Evolutionary conservation across 2,329 filamentous ascomycete genomes (phyloP), one percentile per base, ranked within the genome.

Genomic region (Aureobasidium musti): DNA sequence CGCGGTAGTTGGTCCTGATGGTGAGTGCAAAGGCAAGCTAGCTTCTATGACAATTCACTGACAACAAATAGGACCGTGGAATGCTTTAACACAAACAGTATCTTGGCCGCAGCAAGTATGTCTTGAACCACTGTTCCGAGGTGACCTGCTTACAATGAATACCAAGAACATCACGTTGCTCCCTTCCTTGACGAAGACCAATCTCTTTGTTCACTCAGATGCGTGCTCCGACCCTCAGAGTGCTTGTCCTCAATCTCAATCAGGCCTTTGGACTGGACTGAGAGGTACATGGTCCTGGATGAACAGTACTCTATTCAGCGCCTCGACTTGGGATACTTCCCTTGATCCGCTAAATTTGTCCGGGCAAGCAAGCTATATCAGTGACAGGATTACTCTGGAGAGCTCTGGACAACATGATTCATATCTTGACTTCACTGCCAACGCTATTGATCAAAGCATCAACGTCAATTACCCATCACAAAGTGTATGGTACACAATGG

Each of bases 331-430:
- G 61, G 61, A 63, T 23, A 13, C 47, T 5, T 54, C 61, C n/a
- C 47, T 64, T 17, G 23, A 7, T 21, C 61, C 60, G 2, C 17
- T 63, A 19, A 53, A 63, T 13, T 7, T 63, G 0, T 41, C 43
- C 8, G 45, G 60, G 14, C 60, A 63, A 63, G 60, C 33, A 53
- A 63, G 35, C 7, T 41, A 50, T n/a, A 50, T 63, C 35, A 63
- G 45, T 26, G 60, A 63, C 53, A 63, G 60, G n/a, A 21, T 63
- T 6, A 63, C 60, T n/a, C 23, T 63, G 6, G 21, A 43, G 7
- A 30, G 35, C n/a, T 30, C 60, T 13, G 45, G 45, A 13, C 6
- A 52, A 6, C 10, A 13, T 21, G 37, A 39, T 21, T 11, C 47
- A 5, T 63, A 53, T 17, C 60, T 63, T 8, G 60, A 63, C 17